These are phyloP conservation scores for Saccharomycopsis schoenii DNA, from an alignment of 805 yeast genomes.

Conservation along the genomic window DNA sequence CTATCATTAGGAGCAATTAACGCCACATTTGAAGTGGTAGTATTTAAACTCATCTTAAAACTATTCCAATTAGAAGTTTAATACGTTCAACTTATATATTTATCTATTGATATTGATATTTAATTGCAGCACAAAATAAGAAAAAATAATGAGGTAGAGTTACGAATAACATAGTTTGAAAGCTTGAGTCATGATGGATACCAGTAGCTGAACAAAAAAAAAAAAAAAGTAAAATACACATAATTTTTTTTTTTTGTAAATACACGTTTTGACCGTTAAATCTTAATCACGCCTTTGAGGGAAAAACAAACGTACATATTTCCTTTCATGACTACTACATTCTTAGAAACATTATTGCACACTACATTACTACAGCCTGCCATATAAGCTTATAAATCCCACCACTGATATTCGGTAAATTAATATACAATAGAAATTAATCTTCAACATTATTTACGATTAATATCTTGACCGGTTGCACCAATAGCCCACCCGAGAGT, in stretches of 20 bases:
- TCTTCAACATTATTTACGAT: not conserved
- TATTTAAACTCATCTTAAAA: not conserved
- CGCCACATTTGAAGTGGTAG: too few relatives aligned
- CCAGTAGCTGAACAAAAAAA: too few relatives aligned
- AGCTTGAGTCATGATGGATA: not conserved
- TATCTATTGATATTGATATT: not conserved
- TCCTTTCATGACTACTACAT: not conserved
- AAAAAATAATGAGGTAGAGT: not conserved
- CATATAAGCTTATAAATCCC: not conserved
- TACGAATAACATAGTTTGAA: not conserved
- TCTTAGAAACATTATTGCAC: not conserved
- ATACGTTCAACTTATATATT: too few relatives aligned
- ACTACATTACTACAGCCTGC: not conserved
- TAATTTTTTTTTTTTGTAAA: not conserved
- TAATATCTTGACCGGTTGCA: conserved; percentile 26
- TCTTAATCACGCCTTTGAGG: not conserved
- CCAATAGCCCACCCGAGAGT: conserved; percentile 61
- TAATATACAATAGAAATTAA: not conserved
- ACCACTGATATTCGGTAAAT: not conserved
- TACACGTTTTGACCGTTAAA: not conserved
- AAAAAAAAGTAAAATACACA: too few relatives aligned
- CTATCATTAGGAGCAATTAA: not conserved
- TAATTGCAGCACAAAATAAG: too few relatives aligned
- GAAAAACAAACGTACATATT: too few relatives aligned
- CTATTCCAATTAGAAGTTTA: too few relatives aligned